Conservation (phyloP, 805 yeast species). For the Candida alai region DNA sequence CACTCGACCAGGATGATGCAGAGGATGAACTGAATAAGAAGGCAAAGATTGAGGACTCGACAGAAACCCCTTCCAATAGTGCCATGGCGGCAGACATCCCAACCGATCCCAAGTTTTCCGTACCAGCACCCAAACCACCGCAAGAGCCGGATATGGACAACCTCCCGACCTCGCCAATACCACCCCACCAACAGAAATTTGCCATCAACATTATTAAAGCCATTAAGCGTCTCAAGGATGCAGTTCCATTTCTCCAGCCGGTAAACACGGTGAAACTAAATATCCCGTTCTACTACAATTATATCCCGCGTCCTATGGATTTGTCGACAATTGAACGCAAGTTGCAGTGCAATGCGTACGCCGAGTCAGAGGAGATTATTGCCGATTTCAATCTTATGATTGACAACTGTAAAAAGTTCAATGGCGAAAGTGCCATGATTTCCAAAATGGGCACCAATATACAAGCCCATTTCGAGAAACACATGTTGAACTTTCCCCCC, state of each 20-base stretch:
- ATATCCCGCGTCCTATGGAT: slow-evolving; percentile 88
- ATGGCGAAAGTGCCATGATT: slow-evolving; percentile 79
- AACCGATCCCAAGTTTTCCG: no score
- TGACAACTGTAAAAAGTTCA: slow-evolving; percentile 73
- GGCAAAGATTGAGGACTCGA: slow-evolving; percentile 7
- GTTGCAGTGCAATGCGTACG: slow-evolving; percentile 66
- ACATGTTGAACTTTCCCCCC: slow-evolving; percentile 87
- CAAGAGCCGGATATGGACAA: slow-evolving; percentile 70
- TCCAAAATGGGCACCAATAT: slow-evolving; percentile 89
- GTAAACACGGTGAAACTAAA: slow-evolving; percentile 86
- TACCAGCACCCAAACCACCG: slow-evolving; percentile 75
- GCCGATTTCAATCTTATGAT: slow-evolving; percentile 86
- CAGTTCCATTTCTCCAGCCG: slow-evolving; percentile 83
- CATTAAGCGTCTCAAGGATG: slow-evolving; percentile 86
- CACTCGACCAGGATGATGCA: slow-evolving; percentile 23
- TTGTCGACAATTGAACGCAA: slow-evolving; percentile 85
- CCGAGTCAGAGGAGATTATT: slow-evolving; percentile 59
- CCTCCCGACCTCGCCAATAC: slow-evolving; percentile 63
- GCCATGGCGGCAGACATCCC: no score
- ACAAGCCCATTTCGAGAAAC: slow-evolving; percentile 90
- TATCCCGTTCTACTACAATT: slow-evolving; percentile 86
- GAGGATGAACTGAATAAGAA: slow-evolving; percentile 14
- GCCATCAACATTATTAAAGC: slow-evolving; percentile 78
- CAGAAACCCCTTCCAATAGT: no score
- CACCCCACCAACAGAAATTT: slow-evolving; percentile 80